Conservation (phyloP, 768 basidiomycete species). For the Paxillus rubicundulus region DNA sequence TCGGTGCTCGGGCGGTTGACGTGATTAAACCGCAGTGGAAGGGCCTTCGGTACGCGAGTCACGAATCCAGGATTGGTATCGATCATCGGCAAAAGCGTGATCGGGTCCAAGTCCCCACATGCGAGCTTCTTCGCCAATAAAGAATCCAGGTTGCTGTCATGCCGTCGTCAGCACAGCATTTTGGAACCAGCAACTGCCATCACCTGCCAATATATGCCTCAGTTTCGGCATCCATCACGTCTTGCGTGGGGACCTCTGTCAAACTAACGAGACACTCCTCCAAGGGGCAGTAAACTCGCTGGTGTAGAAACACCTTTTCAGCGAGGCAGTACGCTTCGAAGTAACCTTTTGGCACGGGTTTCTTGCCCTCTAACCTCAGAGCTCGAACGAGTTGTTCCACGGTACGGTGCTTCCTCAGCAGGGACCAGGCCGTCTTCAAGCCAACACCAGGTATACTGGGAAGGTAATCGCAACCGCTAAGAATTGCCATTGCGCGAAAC, state of each 20-base stretch:
- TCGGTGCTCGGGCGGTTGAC: conserved; percentile 24
- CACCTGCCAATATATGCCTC: conserved; percentile 75
- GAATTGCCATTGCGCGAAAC: conserved; percentile 91
- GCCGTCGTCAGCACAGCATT: conserved; percentile 6
- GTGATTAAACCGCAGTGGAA: conserved; percentile 32
- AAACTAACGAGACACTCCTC: conserved; percentile 66
- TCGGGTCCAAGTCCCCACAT: conserved; percentile 67
- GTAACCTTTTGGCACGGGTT: conserved; percentile 76
- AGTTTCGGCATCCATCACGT: conserved; percentile 52
- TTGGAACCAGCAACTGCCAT: not conserved
- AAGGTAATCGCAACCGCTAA: conserved; percentile 92
- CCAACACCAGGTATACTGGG: conserved; percentile 90
- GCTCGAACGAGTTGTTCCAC: conserved; percentile 79
- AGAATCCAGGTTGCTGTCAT: conserved; percentile 59
- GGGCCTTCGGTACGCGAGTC: conserved; percentile 51
- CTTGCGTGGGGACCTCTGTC: conserved; percentile 52
- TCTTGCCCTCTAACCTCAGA: conserved; percentile 79
- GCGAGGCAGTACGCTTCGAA: conserved; percentile 72
- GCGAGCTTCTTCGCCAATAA: conserved; percentile 65
- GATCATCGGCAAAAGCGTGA: conserved; percentile 62
- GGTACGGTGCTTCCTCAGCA: conserved; percentile 83
- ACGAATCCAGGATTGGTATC: conserved; percentile 73
- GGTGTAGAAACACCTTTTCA: conserved; percentile 90
- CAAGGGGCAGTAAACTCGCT: conserved; percentile 84
- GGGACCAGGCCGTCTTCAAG: conserved; percentile 84